These are phyloP conservation scores for Talaromyces thailandensis DNA, from an alignment of 495 filamentous ascomycete genomes.

Conservation along the genomic window DNA sequence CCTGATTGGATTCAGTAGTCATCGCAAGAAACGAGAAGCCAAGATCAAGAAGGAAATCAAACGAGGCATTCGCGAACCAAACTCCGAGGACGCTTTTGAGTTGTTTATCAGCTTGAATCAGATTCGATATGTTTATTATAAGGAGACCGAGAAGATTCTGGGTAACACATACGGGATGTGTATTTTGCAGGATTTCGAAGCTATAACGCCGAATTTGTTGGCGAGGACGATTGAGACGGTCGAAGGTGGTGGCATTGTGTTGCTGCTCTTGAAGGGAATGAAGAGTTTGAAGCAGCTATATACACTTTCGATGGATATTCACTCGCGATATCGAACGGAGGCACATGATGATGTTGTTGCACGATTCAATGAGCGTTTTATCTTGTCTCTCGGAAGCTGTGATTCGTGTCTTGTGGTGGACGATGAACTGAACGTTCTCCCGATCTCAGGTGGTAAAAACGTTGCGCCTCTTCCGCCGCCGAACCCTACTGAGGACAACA, in stretches of 20 bases:
- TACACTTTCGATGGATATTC: conserved; percentile 95
- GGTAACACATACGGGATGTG: conserved; percentile 99
- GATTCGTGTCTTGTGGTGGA: conserved; percentile 93
- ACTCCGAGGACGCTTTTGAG: conserved; percentile 95
- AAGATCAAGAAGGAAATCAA: conserved; percentile 99
- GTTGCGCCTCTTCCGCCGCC: conserved; percentile 74
- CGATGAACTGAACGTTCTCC: conserved; percentile 94
- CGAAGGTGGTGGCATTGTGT: conserved; percentile 87
- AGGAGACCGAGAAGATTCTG: conserved; percentile 99
- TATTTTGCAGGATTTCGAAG: conserved; percentile 97
- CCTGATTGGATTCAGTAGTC: conserved; percentile 86
- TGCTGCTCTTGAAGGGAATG: conserved; percentile 93
- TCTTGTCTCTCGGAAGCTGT: conserved; percentile 89
- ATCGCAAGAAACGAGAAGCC: conserved; percentile 93
- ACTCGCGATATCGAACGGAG: conserved; percentile 93
- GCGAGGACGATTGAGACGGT: conserved; percentile 96
- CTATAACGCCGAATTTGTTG: conserved; percentile 90
- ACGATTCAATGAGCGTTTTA: conserved; percentile 96
- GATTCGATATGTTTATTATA: conserved; percentile 99
- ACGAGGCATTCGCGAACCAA: conserved; percentile 87
- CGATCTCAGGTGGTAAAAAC: conserved; percentile 90
- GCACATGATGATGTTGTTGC: conserved; percentile 93
- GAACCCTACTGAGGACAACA: conserved; percentile 55
- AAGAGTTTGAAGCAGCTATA: conserved; percentile 95
- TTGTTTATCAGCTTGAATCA: conserved; percentile 94